Evolutionary conservation across 2,329 filamentous ascomycete genomes (phyloP).

Genomic region (Fusarium pseudograminearum): DNA sequence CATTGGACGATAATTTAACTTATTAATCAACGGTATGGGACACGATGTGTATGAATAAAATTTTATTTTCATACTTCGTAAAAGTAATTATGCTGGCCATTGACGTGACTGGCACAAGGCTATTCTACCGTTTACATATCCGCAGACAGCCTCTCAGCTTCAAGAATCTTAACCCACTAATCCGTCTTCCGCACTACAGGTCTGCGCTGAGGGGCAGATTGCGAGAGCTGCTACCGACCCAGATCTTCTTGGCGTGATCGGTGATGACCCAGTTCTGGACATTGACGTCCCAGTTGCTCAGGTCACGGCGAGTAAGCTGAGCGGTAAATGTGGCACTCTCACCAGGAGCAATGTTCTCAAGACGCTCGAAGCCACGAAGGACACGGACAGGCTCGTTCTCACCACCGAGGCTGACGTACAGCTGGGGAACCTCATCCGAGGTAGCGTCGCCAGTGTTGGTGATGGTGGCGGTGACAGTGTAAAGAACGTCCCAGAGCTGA

Average conservation of each 20-base stretch:
- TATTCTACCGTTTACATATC: slow-evolving; percentile 1
- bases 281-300: slow-evolving; percentile 86
- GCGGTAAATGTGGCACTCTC: slow-evolving; percentile 73
- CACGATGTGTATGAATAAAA: background rate
- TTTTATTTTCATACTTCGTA: slow-evolving; percentile 7
- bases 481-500: slow-evolving; percentile 76
- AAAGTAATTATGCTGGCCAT: slow-evolving; percentile 20
- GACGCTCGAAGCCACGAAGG: slow-evolving; percentile 84
- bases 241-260: slow-evolving; percentile 64
- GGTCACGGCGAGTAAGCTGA: slow-evolving; percentile 79
- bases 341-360: slow-evolving; percentile 76
- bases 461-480: slow-evolving; percentile 74
- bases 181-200: slow-evolving; percentile 21
- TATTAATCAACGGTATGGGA: background rate
- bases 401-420: slow-evolving; percentile 86
- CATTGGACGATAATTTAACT: background rate
- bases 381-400: slow-evolving; percentile 74
- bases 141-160: background rate
- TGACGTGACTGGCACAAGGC: slow-evolving; percentile 14
- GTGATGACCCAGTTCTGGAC: slow-evolving; percentile 87
- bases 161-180: slow-evolving; percentile 1
- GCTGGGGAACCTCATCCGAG: slow-evolving; percentile 80
- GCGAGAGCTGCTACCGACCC: slow-evolving; percentile 67
- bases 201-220: slow-evolving; percentile 60
- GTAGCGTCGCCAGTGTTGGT: slow-evolving; percentile 75